Percentiles rank a stretch among this genome's conserved stretches.
phyloP scores from a whole-genome alignment of 148 eudicot species.

The Camellia granthamiana region DNA sequence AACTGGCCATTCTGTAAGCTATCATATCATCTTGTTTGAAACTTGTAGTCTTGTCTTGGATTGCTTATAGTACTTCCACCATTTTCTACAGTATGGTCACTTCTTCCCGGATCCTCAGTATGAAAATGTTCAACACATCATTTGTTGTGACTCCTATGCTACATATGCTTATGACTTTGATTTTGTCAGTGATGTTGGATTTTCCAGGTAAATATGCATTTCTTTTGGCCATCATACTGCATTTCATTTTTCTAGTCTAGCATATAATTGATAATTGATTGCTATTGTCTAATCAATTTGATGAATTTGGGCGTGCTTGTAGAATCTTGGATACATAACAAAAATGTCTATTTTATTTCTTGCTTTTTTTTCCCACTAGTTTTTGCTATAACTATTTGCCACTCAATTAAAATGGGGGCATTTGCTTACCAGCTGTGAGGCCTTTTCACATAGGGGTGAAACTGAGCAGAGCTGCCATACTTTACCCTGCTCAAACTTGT shows the following conservation, averaged over 20 bases:
- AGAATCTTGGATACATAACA: slow-evolving; percentile 5
- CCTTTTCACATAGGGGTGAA: background rate
- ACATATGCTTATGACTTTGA: slow-evolving; percentile 97
- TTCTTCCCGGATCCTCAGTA: slow-evolving; percentile 97
- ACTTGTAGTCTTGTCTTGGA: background rate
- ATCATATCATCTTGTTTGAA: slow-evolving; percentile 15
- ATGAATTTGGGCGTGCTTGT: slow-evolving; percentile 9
- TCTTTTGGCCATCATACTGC: background rate
- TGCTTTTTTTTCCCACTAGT: background rate
- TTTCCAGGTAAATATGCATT: slow-evolving; percentile 61
- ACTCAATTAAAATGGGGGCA: background rate
- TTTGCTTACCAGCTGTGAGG: background rate
- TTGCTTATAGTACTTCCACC: slow-evolving; percentile 5
- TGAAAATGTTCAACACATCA: slow-evolving; percentile 94
- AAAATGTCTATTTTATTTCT: background rate
- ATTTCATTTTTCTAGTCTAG: background rate
- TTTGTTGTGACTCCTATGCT: slow-evolving; percentile 90
- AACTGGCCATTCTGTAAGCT: slow-evolving; percentile 79
- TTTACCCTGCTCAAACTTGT: background rate
- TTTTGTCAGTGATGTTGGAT: slow-evolving; percentile 70
- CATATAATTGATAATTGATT: background rate
- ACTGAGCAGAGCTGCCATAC: background rate
- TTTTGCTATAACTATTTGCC: background rate
- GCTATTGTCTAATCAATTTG: background rate
- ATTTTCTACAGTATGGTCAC: slow-evolving; percentile 85